Conservation (phyloP, 495 filamentous ascomycete genomes). For the Penicillium goetzii region DNA sequence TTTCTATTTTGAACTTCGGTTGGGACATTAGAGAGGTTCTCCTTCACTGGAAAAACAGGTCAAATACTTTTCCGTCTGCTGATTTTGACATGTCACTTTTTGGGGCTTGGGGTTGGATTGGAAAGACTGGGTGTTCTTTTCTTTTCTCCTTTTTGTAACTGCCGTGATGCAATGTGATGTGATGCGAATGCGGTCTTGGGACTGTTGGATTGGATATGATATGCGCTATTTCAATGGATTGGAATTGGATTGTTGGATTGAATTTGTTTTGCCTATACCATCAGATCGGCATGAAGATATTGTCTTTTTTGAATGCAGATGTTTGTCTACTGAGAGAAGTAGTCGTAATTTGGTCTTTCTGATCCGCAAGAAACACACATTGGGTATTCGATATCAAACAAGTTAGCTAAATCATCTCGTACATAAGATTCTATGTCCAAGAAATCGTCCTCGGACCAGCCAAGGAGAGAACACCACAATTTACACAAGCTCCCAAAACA, state of each 20-base stretch:
- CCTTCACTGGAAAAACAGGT: conserved; percentile 45
- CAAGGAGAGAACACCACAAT: not conserved
- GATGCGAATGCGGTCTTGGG: not conserved
- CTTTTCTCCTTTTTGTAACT: conserved; percentile 24
- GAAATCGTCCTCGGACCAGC: not conserved
- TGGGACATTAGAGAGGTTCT: conserved; percentile 42
- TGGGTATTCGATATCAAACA: not conserved
- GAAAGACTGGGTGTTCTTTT: conserved; percentile 28
- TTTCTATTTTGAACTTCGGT: conserved; percentile 31
- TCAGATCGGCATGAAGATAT: conserved; percentile 21
- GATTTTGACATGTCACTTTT: not conserved
- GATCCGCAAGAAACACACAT: not conserved
- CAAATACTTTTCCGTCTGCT: conserved; percentile 1
- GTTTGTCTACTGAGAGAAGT: not conserved
- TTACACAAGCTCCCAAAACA: not conserved
- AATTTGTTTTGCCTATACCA: conserved; percentile 29
- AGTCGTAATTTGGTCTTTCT: not conserved
- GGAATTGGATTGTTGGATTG: conserved; percentile 3
- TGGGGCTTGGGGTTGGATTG: conserved; percentile 11
- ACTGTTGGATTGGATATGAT: conserved; percentile 22
- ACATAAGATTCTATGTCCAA: not conserved
- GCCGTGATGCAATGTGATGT: conserved; percentile 1
- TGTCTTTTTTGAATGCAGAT: not conserved
- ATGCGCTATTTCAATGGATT: not conserved
- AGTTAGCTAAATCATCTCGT: not conserved